Base-by-base conservation (phyloP, 2,329 filamentous ascomycete species). In the Xylariaceae sp. region DNA sequence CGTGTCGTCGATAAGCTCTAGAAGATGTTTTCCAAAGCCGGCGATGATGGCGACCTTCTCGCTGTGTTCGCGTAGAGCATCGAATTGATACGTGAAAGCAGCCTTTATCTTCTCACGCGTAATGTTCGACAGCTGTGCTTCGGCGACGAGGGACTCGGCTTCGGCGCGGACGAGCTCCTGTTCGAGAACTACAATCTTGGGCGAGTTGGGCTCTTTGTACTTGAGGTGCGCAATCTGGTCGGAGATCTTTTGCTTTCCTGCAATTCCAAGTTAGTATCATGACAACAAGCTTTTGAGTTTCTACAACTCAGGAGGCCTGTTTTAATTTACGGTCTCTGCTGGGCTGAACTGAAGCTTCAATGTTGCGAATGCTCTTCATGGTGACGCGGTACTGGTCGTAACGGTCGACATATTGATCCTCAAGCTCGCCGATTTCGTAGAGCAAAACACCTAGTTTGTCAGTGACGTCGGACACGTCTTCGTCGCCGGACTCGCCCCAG, bases 361-460 rank as follows among this genome's bases (percentile, higher is more conserved):
- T 99, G 76, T 99, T 99, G 67, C 94, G 88, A 69, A 99, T 96
- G 72, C 91, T 95, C 86, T 99, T 99, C 76, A 99, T 95, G 51
- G 94, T 99, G 55, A 99, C 88, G 69, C 94, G 90, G 78, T 97
- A 99, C 76, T 99, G 94, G 73, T 99, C 94, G 74, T 99, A 99
- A 68, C 91, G 89, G 73, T 99, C 94, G 72, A 99, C 91, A 68
- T 95, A 97, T 70, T 97, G 90, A 70, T 99, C 91, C 74, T 99
- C 94, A 35, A 97, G 85, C 76, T 99, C 94, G 71, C 91, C 94
- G 66, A 99, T 96, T 75, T 96, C 92, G 78, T 97, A 99, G 67
- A 99, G 88, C 66, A 99, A 79, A 48, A 99, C 94, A 68, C 94
- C 94, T 55, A 99, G 85, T 79, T 99, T 99, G 80, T 99, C 94